These are phyloP conservation scores for Epichloe amarillans DNA, from an alignment of 2,329 filamentous ascomycete species.

Conservation along the genomic window DNA sequence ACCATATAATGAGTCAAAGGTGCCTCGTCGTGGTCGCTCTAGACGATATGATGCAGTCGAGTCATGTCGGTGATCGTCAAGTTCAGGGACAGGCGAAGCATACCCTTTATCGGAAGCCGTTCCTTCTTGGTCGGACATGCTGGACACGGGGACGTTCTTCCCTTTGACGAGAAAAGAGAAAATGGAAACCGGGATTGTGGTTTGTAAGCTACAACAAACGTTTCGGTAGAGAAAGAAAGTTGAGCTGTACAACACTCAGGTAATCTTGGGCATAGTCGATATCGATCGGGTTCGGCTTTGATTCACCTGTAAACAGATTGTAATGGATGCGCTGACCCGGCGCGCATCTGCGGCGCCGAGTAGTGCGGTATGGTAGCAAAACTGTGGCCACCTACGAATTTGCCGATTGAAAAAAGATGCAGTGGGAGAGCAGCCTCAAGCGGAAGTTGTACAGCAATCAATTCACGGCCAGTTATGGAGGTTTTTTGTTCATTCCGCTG, in stretches of 20 bases:
- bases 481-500: slow-evolving; percentile 91
- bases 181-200: not conserved
- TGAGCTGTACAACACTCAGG: slow-evolving; percentile 18
- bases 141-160: slow-evolving; percentile 7
- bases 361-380: slow-evolving; percentile 17
- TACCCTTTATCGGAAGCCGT: slow-evolving; percentile 47
- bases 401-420: not conserved
- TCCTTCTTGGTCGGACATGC: slow-evolving; percentile 57
- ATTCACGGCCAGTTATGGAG: slow-evolving; percentile 61
- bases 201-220: not conserved
- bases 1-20: slow-evolving; percentile 57
- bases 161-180: not conserved
- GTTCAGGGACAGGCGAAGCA: slow-evolving; percentile 61
- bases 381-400: slow-evolving; percentile 7
- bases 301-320: not conserved
- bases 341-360: slow-evolving; percentile 25
- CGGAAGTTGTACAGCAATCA: not conserved
- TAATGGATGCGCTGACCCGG: slow-evolving; percentile 13
- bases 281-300: not conserved
- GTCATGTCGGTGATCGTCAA: slow-evolving; percentile 78
- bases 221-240: not conserved
- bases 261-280: slow-evolving; percentile 1
- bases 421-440: not conserved
- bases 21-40: slow-evolving; percentile 53
- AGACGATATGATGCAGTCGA: slow-evolving; percentile 44